phyloP scores from a whole-genome alignment of 1,284 basidiomycete genomes.

The Thecaphora frezii region DNA sequence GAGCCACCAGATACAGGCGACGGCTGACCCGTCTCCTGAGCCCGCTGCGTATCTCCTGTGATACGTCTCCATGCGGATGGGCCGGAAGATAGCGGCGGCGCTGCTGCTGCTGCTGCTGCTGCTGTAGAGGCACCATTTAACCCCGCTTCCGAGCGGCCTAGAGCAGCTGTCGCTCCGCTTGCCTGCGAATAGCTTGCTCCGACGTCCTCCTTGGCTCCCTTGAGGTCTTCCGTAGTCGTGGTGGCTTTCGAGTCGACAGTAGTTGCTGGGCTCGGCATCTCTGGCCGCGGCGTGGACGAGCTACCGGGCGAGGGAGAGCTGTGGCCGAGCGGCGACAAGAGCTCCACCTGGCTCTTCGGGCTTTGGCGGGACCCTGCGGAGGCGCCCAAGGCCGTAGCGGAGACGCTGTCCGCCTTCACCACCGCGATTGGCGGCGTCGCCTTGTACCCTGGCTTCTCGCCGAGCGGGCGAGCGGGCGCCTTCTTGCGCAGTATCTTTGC shows the following conservation, averaged over 20 bases:
- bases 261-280: background rate
- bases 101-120: background rate
- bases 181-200: too few relatives aligned
- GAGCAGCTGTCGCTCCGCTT: too few relatives aligned
- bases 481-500: background rate
- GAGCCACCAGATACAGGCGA: too few relatives aligned
- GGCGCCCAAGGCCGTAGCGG: too few relatives aligned
- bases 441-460: background rate
- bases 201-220: background rate
- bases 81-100: too few relatives aligned
- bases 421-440: too few relatives aligned
- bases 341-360: background rate
- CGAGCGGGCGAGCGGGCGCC: too few relatives aligned
- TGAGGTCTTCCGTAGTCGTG: background rate
- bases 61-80: background rate
- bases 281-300: background rate
- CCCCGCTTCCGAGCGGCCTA: too few relatives aligned
- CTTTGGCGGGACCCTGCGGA: background rate
- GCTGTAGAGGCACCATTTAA: too few relatives aligned
- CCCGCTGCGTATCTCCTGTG: background rate
- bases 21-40: background rate
- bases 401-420: too few relatives aligned
- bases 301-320: background rate
- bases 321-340: background rate
- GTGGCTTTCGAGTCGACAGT: conserved; percentile 1